Conservation (phyloP, 192 early-diverging fungal species). For the Umbelopsis sp. region DNA sequence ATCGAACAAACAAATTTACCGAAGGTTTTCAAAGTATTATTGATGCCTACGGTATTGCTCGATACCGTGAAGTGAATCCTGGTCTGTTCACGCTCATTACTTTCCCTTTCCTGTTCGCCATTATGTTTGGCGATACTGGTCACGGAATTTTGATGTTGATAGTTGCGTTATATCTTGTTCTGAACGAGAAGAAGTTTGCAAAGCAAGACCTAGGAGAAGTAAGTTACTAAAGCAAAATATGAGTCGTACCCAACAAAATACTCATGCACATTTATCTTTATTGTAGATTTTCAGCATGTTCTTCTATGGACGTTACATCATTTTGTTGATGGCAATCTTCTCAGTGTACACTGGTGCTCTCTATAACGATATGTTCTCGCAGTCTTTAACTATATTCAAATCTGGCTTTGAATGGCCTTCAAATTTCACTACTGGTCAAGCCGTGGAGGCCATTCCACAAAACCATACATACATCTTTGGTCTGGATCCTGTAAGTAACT, state of each 20-base stretch:
- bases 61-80: constrained; percentile 97
- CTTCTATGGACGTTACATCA: constrained; percentile 96
- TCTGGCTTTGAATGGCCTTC: constrained; percentile 81
- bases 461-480: constrained; percentile 77
- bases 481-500: constrained; percentile 77
- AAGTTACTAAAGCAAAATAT: background rate
- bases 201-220: constrained; percentile 82
- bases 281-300: constrained; percentile 81
- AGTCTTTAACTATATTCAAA: constrained; percentile 69
- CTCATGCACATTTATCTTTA: background rate
- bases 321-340: constrained; percentile 97
- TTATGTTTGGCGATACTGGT: constrained; percentile 99
- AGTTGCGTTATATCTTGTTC: constrained; percentile 73
- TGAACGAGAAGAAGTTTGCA: constrained; percentile 79
- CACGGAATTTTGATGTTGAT: constrained; percentile 89
- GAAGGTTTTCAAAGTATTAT: constrained; percentile 96
- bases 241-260: background rate
- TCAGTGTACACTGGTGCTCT: constrained; percentile 96
- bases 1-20: constrained; percentile 96
- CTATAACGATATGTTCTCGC: constrained; percentile 99
- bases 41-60: constrained; percentile 96
- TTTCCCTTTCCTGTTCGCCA: constrained; percentile 99
- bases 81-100: constrained; percentile 96
- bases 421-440: constrained; percentile 56
- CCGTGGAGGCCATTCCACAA: constrained; percentile 64